Evolutionary conservation across 805 yeast species (phyloP), one percentile per base, ranked within the genome.

Genomic region (Candida jianshihensis): DNA sequence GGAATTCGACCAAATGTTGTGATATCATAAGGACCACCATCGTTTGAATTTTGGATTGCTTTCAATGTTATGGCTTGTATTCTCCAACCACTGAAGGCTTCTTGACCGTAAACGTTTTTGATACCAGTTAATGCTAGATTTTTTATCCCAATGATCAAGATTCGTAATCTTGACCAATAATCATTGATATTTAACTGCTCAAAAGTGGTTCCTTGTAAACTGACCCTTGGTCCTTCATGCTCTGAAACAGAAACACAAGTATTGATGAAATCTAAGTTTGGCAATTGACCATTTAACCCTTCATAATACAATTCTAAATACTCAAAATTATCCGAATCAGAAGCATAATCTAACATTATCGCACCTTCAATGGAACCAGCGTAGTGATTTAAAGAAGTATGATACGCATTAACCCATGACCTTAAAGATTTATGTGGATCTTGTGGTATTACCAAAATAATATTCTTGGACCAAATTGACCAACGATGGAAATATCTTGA

Each of bases 361-460:
- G 97, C 97, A 25, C 92, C 84, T 49, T 92, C 97, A 28, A 92
- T 82, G 1, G 92, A 75, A 0, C 99, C 99, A 25, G 95, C 97
- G 1, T 97, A 88, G 37, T 78, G 66, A 49, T 87, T 94, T 51
- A 92, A 63, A 0, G 81, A 65, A 0, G 85, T 78, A 53, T 92
- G 97, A 57, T 92, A 92, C 1, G 95, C 96, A 41, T 83, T 86
- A 8, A 90, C 96, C 97, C 97, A 92, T 4, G 78, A 64, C 40
- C 95, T 67, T 39, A 90, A 64, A 1, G 92, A 75, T 21, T 66
- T 64, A 31, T 73, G 73, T 1, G 82, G 75, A 51, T 88, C 76
- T 34, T 78, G 75, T 4, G 96, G 88, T 34, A 87, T 72, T 19
- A 89, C 95, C 30, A 92, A 63, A 19, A 92, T 83, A 44, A 92